Base-by-base conservation (phyloP, 345 rosid species). In the Limnanthes douglasii region DNA sequence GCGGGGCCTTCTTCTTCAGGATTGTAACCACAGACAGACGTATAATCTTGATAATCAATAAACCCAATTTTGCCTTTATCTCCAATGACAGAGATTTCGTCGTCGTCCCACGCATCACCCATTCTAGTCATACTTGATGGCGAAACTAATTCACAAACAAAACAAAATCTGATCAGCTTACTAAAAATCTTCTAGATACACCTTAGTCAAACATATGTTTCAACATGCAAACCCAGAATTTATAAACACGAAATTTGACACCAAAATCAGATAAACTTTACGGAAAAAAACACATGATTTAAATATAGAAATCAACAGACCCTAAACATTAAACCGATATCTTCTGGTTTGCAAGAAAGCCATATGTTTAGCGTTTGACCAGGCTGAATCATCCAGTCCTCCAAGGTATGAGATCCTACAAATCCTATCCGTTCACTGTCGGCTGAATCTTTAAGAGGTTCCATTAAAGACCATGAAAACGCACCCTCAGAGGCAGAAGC, bases 321-420 rank as follows among this genome's bases (percentile, higher is more conserved):
- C n/a, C n/a, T n/a, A n/a, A n/a, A n/a, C n/a, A n/a, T n/a, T n/a
- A 76, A 50, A 16, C 97, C 95, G 5, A 88, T 62, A 21, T 39
- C 76, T 53, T 43, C 48, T 0, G 95, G 81, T 42, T 73, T 83
- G 56, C 90, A 83, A 50, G 88, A 76, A 1, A 88, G 41, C 90
- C 90, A 88, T 33, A 88, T 43, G 3, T 66, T 72, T 18, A 83
- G 54, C 3, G 60, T 61, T 26, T 73, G 69, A 18, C 65, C 70
- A 2, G 95, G 80, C 43, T 69, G 81, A 34, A 88, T 50, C 68
- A 74, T 71, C 54, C 93, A 60, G 21, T 88, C 95, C 65, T 88
- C 97, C 45, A 88, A 37, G n/a, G 37, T 27, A 35, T 44, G 64
- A 0, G 45, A 49, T 40, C 65, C 81, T 3, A 54, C 12, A 26